Evolutionary conservation across 371 early-diverging fungal species (phyloP).

Genomic region (Lichtheimia corymbifera): DNA sequence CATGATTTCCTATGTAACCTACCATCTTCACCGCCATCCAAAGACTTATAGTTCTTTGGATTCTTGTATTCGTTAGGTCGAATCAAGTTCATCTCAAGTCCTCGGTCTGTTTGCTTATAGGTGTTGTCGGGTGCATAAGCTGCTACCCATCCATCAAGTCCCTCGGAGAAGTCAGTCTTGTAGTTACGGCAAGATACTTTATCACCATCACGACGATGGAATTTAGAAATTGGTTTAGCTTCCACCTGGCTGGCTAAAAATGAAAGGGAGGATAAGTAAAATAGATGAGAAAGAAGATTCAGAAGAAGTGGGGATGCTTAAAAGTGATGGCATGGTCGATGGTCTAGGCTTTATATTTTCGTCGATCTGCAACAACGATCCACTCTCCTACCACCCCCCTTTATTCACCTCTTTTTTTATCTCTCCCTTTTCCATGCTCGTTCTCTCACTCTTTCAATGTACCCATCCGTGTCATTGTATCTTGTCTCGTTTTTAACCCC

Average conservation of each 20-base stretch:
- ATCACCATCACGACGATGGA: background rate
- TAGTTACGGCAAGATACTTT: constrained; percentile 21
- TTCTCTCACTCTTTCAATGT: no score
- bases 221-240: background rate
- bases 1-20: background rate
- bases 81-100: constrained; percentile 31
- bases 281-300: no score
- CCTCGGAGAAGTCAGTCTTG: constrained; percentile 27
- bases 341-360: background rate
- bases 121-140: constrained; percentile 17
- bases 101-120: constrained; percentile 21
- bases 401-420: no score
- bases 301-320: no score
- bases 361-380: no score
- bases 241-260: no score
- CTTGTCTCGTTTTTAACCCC: no score
- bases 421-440: no score
- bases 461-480: no score
- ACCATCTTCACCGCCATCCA: background rate
- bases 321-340: background rate
- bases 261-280: no score
- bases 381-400: no score
- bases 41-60: background rate
- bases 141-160: constrained; percentile 30
- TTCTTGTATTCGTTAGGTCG: constrained; percentile 14